Evolutionary conservation across 2,329 filamentous ascomycete genomes (phyloP), one percentile per base, ranked within the genome.

Genomic region (Colletotrichum paranaense): DNA sequence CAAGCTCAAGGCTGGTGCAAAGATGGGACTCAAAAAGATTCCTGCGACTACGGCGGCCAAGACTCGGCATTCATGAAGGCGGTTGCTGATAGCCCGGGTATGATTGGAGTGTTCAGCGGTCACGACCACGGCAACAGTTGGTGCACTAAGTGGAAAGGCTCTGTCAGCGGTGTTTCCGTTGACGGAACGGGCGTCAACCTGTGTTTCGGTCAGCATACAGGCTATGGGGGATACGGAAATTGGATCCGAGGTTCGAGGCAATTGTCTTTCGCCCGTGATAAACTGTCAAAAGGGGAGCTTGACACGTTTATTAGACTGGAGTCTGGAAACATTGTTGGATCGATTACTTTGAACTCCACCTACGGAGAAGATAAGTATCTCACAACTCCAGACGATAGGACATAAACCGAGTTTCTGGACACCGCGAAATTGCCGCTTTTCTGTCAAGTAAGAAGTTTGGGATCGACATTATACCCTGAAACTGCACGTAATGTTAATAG

Each of bases 181-280:
- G 80, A 79, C 0, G 87, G 86, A 0, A 86, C 84, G 68, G 86
- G 86, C 1, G 77, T 85, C n/a, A 83, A 86, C 58, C 76, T 89
- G 11, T 89, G 87, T 76, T 93, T 92, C 77, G 90, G 91, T 5
- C 89, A 92, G 75, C 92, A 92, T 76, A 88, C 90, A 0, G 92
- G 92, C 0, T 94, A 94, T 68, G 92, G 92, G 0, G 92, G 92
- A 0, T 94, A 94, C 76, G 90, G 91, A 0, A 84, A 85, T 58
- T 93, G 89, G 89, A 87, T 88, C 11, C 87, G 92, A 0, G 92
- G 92, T 1, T 86, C 87, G 5, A 84, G 91, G 1, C 88, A 92
- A 76, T 81, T 93, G 14, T 76, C 85, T 2, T 75, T 92, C 1
- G 81, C 85, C 2, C 82, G 88, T 53, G 78, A 82, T 1, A 80